Evolutionary conservation across 495 filamentous ascomycete species (phyloP), one percentile per base, ranked within the genome.

Genomic region (Hypoxylon fragiforme): DNA sequence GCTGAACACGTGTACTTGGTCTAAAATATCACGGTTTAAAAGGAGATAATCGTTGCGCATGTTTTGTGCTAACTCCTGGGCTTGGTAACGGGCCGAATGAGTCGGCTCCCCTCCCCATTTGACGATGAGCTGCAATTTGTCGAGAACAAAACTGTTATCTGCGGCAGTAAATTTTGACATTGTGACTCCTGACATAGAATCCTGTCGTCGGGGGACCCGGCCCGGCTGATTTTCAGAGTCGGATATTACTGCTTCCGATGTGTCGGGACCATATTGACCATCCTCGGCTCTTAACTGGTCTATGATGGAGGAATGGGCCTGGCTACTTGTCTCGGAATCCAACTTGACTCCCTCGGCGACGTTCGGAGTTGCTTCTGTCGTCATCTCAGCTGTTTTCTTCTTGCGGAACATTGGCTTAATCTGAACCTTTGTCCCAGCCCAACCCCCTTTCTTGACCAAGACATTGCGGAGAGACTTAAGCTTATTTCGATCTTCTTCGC

Each of bases 101-200:
- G 94, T 98, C 26, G 95, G 94, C 70, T 98, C 94, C 14, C 94
- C 94, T 55, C 94, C 95, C 95, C 94, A 98, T 65, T 98, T 98
- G 67, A 98, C 94, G 38, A 98, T 94, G 44, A 98, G 81, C 67
- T 98, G 94, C 30, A 98, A 76, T 69, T 98, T 98, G 65, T 97
- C 95, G 8, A 98, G 77, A 21, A 91, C 83, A 6, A 96, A 80
- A 64, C 89, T 91, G 61, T 95, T 89, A 58, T 96, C 92, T 18
- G 81, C 89, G 1, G 91, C 91, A 12, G 91, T 91, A 52, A 92
- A 91, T 34, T 92, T 84, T 24, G 91, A 96, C 68, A 95, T 83
- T 2, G 90, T 95, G 9, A 92, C 82, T 26, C 86, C 91, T 15
- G 89, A 87, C 44, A 94, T 81, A 1, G 91, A 96, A 65, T 95